phyloP scores from a whole-genome alignment of 768 basidiomycete species.

The Naganishia antarctica region DNA sequence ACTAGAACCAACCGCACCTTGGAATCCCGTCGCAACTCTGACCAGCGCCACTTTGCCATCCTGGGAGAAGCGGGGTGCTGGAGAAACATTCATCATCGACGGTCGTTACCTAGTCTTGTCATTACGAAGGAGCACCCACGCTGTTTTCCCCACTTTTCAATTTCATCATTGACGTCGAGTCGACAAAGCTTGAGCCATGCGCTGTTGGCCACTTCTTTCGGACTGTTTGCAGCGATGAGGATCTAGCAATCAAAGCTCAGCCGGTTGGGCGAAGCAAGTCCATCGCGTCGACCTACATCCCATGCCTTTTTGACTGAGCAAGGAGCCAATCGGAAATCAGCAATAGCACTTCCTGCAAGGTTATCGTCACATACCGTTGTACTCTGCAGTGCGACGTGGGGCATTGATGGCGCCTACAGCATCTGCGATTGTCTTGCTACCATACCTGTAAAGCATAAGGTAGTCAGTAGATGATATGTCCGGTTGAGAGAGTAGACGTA shows the following conservation, averaged over 20 bases:
- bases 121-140: conserved; percentile 26
- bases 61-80: conserved; percentile 52
- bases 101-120: not conserved
- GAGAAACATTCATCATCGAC: conserved; percentile 35
- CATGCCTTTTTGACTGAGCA: conserved; percentile 48
- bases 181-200: conserved; percentile 49
- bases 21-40: conserved; percentile 52
- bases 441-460: conserved; percentile 36
- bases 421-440: conserved; percentile 52
- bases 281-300: conserved; percentile 38
- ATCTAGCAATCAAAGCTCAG: conserved; percentile 32
- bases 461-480: too few species aligned
- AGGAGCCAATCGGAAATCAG: not conserved
- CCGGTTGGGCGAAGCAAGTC: not conserved
- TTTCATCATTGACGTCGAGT: conserved; percentile 51
- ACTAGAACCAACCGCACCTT: conserved; percentile 43
- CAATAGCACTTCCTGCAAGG: conserved; percentile 2
- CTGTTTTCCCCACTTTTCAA: conserved; percentile 45
- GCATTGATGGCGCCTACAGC: conserved; percentile 54
- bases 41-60: conserved; percentile 54
- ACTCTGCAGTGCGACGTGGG: conserved; percentile 50
- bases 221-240: conserved; percentile 43
- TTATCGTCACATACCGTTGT: conserved; percentile 40
- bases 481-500: conserved; percentile 16
- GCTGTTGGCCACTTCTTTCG: conserved; percentile 46